Conservation (phyloP, 345 rosid genomes). For the Sonneratia alba region DNA sequence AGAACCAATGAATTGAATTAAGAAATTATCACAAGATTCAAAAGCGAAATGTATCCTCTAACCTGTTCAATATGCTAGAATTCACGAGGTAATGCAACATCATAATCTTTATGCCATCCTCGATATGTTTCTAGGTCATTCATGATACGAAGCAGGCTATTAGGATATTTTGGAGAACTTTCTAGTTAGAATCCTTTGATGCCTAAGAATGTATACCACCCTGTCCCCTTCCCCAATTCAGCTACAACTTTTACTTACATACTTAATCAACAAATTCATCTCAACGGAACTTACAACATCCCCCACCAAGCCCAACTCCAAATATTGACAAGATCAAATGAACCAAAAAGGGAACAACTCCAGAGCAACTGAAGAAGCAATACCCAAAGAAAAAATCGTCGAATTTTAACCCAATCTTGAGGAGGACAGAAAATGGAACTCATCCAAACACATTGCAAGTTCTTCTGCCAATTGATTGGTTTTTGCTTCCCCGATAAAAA, state of each 20-base stretch:
- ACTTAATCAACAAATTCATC: not conserved
- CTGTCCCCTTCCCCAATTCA: not conserved
- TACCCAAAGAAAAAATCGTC: not conserved
- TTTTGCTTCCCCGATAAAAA: too few species aligned
- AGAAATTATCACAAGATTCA: not conserved
- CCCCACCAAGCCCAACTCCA: not conserved
- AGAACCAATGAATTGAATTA: not conserved
- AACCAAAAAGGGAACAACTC: not conserved
- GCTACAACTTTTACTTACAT: not conserved
- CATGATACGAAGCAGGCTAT: too few species aligned
- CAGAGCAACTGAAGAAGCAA: not conserved
- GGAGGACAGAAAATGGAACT: too few species aligned
- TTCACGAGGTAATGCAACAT: too few species aligned
- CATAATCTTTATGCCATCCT: too few species aligned
- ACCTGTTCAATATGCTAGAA: too few species aligned
- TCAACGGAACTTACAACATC: not conserved
- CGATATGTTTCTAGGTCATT: not conserved
- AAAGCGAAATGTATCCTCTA: not conserved
- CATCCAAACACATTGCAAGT: too few species aligned
- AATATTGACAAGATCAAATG: too few species aligned
- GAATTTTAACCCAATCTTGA: too few species aligned
- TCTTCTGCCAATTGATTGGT: too few species aligned
- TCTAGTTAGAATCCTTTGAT: too few species aligned
- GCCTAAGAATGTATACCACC: not conserved
- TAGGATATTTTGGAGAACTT: too few species aligned